Evolutionary conservation across 768 basidiomycete species (phyloP), one percentile per base, ranked within the genome.

Genomic region (Clavaria fumosa): DNA sequence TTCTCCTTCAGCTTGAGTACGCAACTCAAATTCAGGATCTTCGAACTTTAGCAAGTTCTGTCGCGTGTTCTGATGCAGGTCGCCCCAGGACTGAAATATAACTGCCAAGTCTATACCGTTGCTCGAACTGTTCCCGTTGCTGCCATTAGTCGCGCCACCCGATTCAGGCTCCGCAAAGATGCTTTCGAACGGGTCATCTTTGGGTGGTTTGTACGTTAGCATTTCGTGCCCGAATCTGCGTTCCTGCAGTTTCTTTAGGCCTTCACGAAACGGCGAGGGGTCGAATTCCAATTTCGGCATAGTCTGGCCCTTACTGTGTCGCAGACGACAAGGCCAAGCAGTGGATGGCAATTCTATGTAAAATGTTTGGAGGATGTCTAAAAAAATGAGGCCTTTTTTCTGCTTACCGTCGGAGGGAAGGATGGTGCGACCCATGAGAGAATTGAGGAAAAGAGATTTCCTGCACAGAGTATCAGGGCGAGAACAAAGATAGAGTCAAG

Each of bases 321-420:
- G 26, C 26, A 28, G 26, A 14, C 26, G 26, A 14, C 26, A 28
- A 14, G 26, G 26, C 26, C 26, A 28, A 28, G 26, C 26, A 9
- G 26, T 28, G 9, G 26, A 28, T 9, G 26, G 26, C 26, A 28
- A 14, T 9, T 28, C 26, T 28, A 37, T 27, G 9, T 6, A 30
- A 37, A 15, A 9, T 26, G 36, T 12, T 37, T 37, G 15, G 18
- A 6, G 26, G 23, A 18, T 37, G 34, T 35, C 7, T 35, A 6
- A 18, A 21, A 5, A 15, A 7, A 15, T 21, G 23, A 15, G 19
- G 12, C 20, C 7, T 20, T 35, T 23, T n/a, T n/a, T n/a, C n/a
- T n/a, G 15, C 21, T 23, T 37, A 23, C 36, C 24, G 11, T 37
- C 36, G 9, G 36, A 37, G 5, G 36, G 36, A 37, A 37, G 36